Base-by-base conservation (phyloP, 192 early-diverging fungal species). In the Neocallimastix lanati region DNA sequence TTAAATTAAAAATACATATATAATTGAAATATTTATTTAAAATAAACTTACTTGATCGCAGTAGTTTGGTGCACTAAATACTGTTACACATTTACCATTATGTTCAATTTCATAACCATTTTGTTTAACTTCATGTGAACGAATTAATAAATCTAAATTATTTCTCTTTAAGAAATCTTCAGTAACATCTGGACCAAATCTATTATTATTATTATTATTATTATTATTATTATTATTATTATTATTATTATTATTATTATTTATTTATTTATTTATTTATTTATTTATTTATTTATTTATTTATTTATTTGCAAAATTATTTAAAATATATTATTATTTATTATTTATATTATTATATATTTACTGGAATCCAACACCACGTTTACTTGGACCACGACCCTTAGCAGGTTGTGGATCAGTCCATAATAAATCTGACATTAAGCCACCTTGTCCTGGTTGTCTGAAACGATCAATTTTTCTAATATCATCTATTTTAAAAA, bases 1-100 rank as follows among this genome's bases (percentile, higher is more conserved):
- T n/a, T n/a, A n/a, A n/a, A n/a, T n/a, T n/a, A n/a, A n/a, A n/a
- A n/a, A n/a, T n/a, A n/a, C n/a, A n/a, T n/a, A n/a, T n/a, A n/a
- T n/a, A n/a, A 33, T 33, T 33, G 11, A 6, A 33, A 6, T 33
- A 33, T 33, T 33, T 33, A 33, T 33, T 6, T 33, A 6, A 33
- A 28, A 40, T 28, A 28, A 37, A 30, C 27, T 78, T 76, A 29
- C 35, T 81, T 80, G 29, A 76, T 89, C 89, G 88, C 96, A 98
- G 85, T 99, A 99, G 87, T 99, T 98, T 28, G 98, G 98, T 16
- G 98, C 98, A 76, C 92, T 94, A 85, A 99, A 99, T 77, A 99
- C 95, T 13, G 98, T 99, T 33, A 98, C 91, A 88, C 95, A 97
- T 81, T 93, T 94, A 18, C 96, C 96, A 77, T 95, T 87, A 82